Base-by-base conservation (phyloP, 116 monocot species). In the Zostera marina region DNA sequence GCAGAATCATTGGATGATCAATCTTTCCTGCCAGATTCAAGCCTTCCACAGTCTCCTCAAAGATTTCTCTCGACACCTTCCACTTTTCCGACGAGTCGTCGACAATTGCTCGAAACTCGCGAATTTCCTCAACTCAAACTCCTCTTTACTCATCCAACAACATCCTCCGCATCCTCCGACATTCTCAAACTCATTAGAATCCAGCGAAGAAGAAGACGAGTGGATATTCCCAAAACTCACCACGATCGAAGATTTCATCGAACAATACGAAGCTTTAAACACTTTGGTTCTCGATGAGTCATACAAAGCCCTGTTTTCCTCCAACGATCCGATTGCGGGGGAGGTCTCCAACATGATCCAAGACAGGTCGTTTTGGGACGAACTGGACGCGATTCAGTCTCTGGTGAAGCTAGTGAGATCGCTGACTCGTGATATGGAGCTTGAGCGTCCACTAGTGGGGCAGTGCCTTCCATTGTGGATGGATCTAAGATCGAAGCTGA, bases 401-500 rank as follows among this genome's bases (percentile, higher is more conserved):
- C 74, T 98, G 0, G 62, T 83, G 7, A 82, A 74, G 63, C 52
- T 83, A 8, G 52, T 85, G 5, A 72, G 53, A 40, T 60, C 69
- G 9, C 76, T 78, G 83, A 45, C 61, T 11, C 44, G 23, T 0
- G 96, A 98, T 23, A 68, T 83, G 74, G 89, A 89, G 68, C 66
- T 61, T 0, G 90, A 98, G 55, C 64, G 86, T 67, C 96, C 96
- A 12, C 65, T 86, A n/a, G 78, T 89, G 10, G 96, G 96, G 45
- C 80, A 83, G 57, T 98, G 96, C 72, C 72, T 98, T 58, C 96
- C 85, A 0, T 57, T 98, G 15, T 98, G 96, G 96, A 66, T 89
- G 17, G 82, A 85, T 1, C 58, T 98, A 41, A 65, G 89, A 16
- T 42, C 67, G 3, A 89, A 86, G 62, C 66, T 83, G 8, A 76